A percentile compares a stretch with the other conserved stretches of the same genome.
phyloP scores from a whole-genome alignment of 768 basidiomycete genomes.

The Lyophyllum atratum region DNA sequence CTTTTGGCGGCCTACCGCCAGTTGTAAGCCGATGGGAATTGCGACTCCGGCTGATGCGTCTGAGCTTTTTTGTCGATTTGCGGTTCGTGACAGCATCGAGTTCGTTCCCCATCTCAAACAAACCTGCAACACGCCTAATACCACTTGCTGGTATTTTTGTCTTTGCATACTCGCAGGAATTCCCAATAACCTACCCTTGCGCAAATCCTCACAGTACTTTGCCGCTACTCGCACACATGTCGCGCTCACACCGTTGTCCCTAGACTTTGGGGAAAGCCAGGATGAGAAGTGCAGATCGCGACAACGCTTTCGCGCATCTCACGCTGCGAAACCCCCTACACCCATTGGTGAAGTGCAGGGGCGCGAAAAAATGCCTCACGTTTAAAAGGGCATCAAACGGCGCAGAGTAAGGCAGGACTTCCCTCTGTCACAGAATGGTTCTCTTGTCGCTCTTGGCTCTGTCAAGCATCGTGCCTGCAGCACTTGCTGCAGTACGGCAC shows the following conservation, averaged over 20 bases:
- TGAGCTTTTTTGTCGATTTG: background rate
- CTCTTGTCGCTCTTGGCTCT: conserved; percentile 14
- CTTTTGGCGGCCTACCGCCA: background rate
- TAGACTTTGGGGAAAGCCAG: background rate
- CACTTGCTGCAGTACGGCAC: conserved; percentile 17
- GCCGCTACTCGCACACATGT: conserved; percentile 1
- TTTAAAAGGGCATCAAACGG: conserved; percentile 14
- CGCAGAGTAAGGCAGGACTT: background rate
- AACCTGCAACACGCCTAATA: conserved; percentile 12
- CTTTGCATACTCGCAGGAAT: background rate
- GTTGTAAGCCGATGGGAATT: background rate
- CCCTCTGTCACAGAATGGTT: conserved; percentile 13
- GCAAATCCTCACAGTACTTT: conserved; percentile 3
- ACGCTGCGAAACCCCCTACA: conserved; percentile 14
- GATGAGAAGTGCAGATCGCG: conserved; percentile 10
- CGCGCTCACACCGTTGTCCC: conserved; percentile 1
- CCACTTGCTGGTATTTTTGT: conserved; percentile 21
- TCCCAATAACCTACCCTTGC: conserved; percentile 2
- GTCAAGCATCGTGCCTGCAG: conserved; percentile 17
- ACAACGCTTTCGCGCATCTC: conserved; percentile 7
- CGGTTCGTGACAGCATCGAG: background rate
- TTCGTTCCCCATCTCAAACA: conserved; percentile 5
- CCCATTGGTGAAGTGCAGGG: conserved; percentile 13
- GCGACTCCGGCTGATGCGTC: background rate
- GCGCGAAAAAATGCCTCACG: conserved; percentile 17